Evolutionary conservation across 192 early-diverging fungal genomes (phyloP), one percentile per base, ranked within the genome.

Genomic region (Backusella liffmaniae): DNA sequence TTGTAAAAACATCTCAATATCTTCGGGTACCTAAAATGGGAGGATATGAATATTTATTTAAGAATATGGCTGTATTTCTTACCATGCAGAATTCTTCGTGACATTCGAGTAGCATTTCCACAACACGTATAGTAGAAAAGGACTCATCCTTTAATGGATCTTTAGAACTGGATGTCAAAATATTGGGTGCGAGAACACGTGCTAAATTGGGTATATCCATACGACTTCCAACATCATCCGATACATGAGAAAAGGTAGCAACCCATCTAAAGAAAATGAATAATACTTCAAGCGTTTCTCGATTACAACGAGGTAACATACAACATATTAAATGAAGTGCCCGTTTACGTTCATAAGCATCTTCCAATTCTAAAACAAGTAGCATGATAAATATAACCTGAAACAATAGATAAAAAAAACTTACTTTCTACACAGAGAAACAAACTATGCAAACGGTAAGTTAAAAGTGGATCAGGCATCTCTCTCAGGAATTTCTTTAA

Each of bases 401-500:
- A 44, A 30, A 59, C 53, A 59, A 26, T n/a, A n/a, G n/a, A n/a
- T n/a, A 36, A 26, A 39, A 73, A 49, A 39, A 32, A 73, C 77
- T 79, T 86, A 87, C 90, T 91, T 59, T 94, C 91, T 39, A 92
- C 90, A 10, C 85, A 82, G 68, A 97, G 85, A 80, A 99, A 96
- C 16, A 98, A 80, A 49, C 89, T 85, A 79, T 96, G 91, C 74
- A 99, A 87, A 76, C 92, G 90, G 82, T 92, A 94, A 0, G 97
- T 97, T 66, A 98, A 86, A 46, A 99, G 80, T 15, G 97, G 97
- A 53, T 99, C 97, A 0, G 97, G 97, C 77, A 99, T 79, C 51
- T 99, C 97, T 15, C 97, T 89, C 79, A 99, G 81, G 76, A 98
- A 99, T 85, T 96, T 97, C 77, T 98, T 98, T 73, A 99, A 79